Conservation (phyloP, 257 asterid species). For the Jaltomata sinuosa region DNA sequence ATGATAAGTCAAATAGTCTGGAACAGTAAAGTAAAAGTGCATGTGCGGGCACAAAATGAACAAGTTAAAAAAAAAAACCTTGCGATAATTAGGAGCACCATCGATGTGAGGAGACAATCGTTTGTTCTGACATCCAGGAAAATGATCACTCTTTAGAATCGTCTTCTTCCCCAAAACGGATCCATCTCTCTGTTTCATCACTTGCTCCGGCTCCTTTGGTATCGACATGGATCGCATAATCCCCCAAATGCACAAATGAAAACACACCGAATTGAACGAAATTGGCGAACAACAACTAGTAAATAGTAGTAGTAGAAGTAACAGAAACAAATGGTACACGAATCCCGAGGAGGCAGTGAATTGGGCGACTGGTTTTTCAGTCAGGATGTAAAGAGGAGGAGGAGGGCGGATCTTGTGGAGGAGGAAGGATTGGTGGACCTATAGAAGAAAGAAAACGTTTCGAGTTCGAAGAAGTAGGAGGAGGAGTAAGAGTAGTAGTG, state of each 20-base stretch:
- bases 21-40: not conserved
- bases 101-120: slow-evolving; percentile 78
- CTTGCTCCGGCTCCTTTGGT: slow-evolving; percentile 88
- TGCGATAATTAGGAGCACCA: slow-evolving; percentile 97
- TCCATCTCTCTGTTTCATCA: slow-evolving; percentile 84
- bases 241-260: not conserved
- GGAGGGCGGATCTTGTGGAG: not conserved
- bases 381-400: too few relatives aligned
- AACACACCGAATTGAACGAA: too few relatives aligned
- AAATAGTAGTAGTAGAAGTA: too few relatives aligned
- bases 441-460: not conserved
- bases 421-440: slow-evolving; percentile 1
- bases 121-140: slow-evolving; percentile 97
- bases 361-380: too few relatives aligned
- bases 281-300: too few relatives aligned
- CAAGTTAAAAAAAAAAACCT: slow-evolving; percentile 31
- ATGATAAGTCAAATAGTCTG: not conserved
- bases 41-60: not conserved
- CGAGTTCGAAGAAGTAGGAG: not conserved
- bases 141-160: slow-evolving; percentile 97
- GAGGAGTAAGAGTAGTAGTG: too few relatives aligned
- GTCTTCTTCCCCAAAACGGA: slow-evolving; percentile 96
- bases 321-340: too few relatives aligned
- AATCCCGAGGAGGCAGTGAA: too few relatives aligned
- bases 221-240: slow-evolving; percentile 38